A percentile compares a stretch with the other conserved stretches of the same genome.
Conservation (phyloP, 2,329 filamentous ascomycete genomes). For the Fusarium xyrophilum region DNA sequence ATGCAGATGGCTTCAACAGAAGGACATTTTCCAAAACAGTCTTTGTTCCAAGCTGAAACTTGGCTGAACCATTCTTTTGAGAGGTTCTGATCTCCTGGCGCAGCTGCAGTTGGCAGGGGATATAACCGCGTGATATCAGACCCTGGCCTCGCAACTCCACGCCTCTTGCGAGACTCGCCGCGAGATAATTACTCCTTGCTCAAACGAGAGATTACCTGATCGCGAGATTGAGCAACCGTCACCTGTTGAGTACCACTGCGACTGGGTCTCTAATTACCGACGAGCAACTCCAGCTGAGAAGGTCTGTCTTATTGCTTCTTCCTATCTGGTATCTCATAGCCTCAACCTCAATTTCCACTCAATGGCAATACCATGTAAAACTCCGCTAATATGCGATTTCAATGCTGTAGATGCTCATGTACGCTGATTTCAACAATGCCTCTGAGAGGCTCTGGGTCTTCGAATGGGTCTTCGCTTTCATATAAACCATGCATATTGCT, state of each 20-base stretch:
- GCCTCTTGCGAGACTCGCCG: constrained; percentile 11
- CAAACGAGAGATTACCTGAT: constrained; percentile 8
- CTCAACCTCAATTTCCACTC: constrained; percentile 1
- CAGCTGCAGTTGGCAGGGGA: constrained; percentile 1
- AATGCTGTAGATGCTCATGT: constrained; percentile 23
- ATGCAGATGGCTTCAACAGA: neutral
- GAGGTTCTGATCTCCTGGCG: neutral
- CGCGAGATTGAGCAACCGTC: neutral
- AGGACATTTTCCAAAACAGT: neutral
- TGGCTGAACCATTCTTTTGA: neutral
- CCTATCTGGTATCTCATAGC: constrained; percentile 15
- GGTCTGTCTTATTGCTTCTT: constrained; percentile 9
- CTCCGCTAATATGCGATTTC: constrained; percentile 21
- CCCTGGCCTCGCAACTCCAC: constrained; percentile 1
- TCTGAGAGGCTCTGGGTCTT: neutral
- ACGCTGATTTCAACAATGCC: constrained; percentile 11
- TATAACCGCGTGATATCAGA: constrained; percentile 13
- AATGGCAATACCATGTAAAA: constrained; percentile 4
- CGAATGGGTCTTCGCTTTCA: neutral
- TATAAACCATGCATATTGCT: neutral
- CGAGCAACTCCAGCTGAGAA: neutral
- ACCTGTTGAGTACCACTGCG: constrained; percentile 16
- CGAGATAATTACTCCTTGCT: constrained; percentile 8
- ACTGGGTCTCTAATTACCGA: constrained; percentile 10
- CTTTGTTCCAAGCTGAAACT: neutral